Conservation (phyloP, 129 eudicot species). For the Flaveria robusta region DNA sequence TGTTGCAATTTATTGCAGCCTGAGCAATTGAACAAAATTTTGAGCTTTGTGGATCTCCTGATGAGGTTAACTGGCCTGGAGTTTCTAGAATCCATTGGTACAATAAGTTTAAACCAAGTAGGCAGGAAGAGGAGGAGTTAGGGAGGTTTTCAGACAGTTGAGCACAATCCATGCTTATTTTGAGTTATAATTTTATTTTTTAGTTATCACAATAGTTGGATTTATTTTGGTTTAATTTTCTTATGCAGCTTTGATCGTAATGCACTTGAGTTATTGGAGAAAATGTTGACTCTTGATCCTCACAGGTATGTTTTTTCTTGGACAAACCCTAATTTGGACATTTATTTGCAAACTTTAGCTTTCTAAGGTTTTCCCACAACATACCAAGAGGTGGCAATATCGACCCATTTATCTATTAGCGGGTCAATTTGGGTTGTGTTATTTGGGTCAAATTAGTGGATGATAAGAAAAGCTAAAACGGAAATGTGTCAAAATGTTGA, state of each 20-base stretch:
- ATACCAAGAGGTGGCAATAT: not conserved
- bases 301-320: constrained; percentile 55
- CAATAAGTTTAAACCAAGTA: constrained; percentile 66
- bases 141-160: constrained; percentile 89
- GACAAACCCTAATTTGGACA: not conserved
- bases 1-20: constrained; percentile 48
- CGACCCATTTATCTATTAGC: not conserved
- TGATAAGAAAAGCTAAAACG: not conserved
- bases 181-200: not conserved
- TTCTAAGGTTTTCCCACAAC: not conserved
- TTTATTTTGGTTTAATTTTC: not conserved
- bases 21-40: constrained; percentile 82
- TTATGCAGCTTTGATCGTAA: constrained; percentile 69
- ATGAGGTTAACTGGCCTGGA: constrained; percentile 90
- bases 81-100: constrained; percentile 79
- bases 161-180: constrained; percentile 37
- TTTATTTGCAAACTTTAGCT: constrained; percentile 1
- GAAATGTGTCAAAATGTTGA: not conserved
- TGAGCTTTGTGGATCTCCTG: constrained; percentile 88
- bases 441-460: not conserved
- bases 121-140: constrained; percentile 76
- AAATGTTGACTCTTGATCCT: constrained; percentile 88
- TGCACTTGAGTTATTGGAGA: constrained; percentile 87
- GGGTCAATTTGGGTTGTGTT: not conserved
- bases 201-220: not conserved